Evolutionary conservation across 2,329 filamentous ascomycete species (phyloP), one percentile per base, ranked within the genome.

Genomic region (Fusarium chaquense): DNA sequence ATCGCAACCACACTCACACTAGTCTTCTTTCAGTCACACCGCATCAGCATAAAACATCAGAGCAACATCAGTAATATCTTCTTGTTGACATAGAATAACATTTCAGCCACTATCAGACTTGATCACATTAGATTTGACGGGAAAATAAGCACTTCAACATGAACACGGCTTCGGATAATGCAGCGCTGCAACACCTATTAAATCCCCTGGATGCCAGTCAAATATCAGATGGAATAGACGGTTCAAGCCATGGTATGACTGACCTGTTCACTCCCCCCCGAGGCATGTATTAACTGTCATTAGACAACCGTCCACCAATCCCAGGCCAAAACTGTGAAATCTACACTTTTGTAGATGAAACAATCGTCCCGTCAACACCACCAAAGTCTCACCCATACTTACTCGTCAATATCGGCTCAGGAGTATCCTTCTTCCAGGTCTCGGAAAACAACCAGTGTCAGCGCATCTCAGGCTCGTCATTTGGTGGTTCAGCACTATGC

Each of bases 341-440:
- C 53, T 99, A 98, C 76, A 97, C 93, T 22, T 98, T 98, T 81
- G 93, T 91, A 76, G 95, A 97, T 78, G 87, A 88, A 36, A 90
- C 95, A 73, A 93, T 94, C 6, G 97, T 98, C 90, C 88, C 92
- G 75, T 98, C 97, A 77, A 88, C 90, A 70, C 88, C 91, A 60
- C 89, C 93, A 2, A 84, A 89, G 11, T 93, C 97, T 63, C 98
- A 98, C 78, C 96, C 96, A 1, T 99, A 99, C 77, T 89, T 99
- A 30, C 89, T 99, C 26, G 96, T 99, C 74, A 99, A 99, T 81
- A 98, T 99, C 71, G 96, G 96, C 40, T 98, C 94, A 13, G 96
- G 96, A 52, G 96, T 99, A 5, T 96, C 92, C 41, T 97, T 99
- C 87, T 91, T 99, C 80, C 98, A 98, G 78, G 96, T 99, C 6